A percentile compares a stretch with the other conserved stretches of the same genome.
Evolutionary conservation across 768 basidiomycete species (phyloP).

Genomic region (Suillus placidus): DNA sequence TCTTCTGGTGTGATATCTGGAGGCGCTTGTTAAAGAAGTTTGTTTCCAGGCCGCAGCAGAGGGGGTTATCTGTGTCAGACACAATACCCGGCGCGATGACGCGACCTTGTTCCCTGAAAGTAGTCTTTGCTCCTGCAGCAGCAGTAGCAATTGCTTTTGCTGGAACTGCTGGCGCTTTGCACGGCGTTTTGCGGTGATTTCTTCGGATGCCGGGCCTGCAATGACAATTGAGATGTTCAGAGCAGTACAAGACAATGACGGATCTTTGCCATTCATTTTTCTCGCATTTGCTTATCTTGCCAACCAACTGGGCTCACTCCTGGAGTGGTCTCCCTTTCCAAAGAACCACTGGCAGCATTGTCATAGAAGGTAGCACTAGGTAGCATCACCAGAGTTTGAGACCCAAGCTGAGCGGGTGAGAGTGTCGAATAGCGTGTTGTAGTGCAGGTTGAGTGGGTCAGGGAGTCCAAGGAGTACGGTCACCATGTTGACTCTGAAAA

Average conservation of each 20-base stretch:
- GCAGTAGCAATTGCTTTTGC: slow-evolving; percentile 78
- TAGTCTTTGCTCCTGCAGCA: slow-evolving; percentile 76
- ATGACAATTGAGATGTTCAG: neutral
- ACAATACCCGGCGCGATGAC: slow-evolving; percentile 62
- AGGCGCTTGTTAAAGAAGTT: slow-evolving; percentile 20
- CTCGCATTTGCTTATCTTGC: neutral
- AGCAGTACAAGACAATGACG: neutral
- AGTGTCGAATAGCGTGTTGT: slow-evolving; percentile 75
- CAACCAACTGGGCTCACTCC: neutral
- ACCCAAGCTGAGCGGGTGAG: slow-evolving; percentile 88
- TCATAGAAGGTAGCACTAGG: neutral
- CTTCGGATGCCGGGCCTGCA: slow-evolving; percentile 57
- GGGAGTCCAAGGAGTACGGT: slow-evolving; percentile 48
- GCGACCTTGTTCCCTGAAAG: slow-evolving; percentile 73
- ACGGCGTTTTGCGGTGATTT: slow-evolving; percentile 85
- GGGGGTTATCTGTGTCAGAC: slow-evolving; percentile 58
- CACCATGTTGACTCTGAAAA: slow-evolving; percentile 50
- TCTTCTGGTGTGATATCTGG: slow-evolving; percentile 39
- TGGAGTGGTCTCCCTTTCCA: neutral
- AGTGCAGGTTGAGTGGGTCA: slow-evolving; percentile 69
- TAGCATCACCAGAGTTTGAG: neutral
- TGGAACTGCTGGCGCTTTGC: slow-evolving; percentile 92
- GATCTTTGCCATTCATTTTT: neutral
- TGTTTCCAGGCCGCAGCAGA: slow-evolving; percentile 84
- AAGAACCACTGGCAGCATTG: neutral